Percentiles rank a stretch among this genome's conserved stretches.
Evolutionary conservation across 179 eudicot genomes (phyloP).

Genomic region (Pouteria campechiana): DNA sequence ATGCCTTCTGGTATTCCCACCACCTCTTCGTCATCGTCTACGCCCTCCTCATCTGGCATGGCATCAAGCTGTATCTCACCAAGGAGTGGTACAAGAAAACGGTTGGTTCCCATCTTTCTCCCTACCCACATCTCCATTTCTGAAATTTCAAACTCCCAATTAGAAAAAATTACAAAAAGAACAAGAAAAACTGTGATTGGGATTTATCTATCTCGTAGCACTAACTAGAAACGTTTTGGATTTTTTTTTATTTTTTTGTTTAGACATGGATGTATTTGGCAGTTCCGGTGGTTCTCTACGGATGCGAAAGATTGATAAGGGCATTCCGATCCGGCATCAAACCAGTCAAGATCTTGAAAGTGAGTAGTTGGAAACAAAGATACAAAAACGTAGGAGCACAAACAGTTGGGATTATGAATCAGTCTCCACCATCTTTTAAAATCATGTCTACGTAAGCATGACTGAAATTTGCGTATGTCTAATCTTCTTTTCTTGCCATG

Average conservation of each 20-base stretch:
- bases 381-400: no score
- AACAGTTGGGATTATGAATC: no score
- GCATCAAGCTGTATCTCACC: slow-evolving; percentile 6
- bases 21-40: slow-evolving; percentile 10
- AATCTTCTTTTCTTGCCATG: no score
- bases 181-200: not conserved
- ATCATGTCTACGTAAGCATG: no score
- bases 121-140: no score
- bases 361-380: no score
- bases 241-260: not conserved
- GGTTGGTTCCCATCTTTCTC: slow-evolving; percentile 8
- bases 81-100: slow-evolving; percentile 6
- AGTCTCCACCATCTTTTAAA: no score
- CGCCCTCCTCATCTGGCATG: slow-evolving; percentile 8
- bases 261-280: slow-evolving; percentile 15
- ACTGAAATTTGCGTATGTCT: no score
- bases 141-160: not conserved
- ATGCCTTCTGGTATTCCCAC: slow-evolving; percentile 14
- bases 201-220: not conserved
- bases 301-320: slow-evolving; percentile 8
- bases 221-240: not conserved
- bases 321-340: slow-evolving; percentile 13
- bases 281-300: slow-evolving; percentile 7
- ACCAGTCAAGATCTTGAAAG: slow-evolving; percentile 13
- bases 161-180: not conserved